These are phyloP conservation scores for Gnomoniopsis sp. DNA, from an alignment of 2,329 filamentous ascomycete genomes.

Conservation along the genomic window DNA sequence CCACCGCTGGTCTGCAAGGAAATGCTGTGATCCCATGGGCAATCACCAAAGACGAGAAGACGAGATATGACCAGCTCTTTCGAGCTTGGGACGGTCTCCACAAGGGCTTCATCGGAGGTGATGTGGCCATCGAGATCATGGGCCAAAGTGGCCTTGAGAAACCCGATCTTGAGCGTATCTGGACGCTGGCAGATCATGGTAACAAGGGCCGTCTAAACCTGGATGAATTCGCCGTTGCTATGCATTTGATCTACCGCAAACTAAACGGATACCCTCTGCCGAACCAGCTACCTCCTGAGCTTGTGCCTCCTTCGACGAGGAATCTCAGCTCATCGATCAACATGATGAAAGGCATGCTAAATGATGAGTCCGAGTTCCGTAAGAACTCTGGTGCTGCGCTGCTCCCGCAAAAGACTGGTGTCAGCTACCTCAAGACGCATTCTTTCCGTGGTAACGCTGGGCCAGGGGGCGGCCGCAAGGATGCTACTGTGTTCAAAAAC, in stretches of 20 bases:
- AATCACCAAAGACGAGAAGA: constrained; percentile 98
- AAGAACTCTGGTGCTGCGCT: constrained; percentile 88
- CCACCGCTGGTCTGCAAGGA: constrained; percentile 80
- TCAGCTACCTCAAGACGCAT: constrained; percentile 94
- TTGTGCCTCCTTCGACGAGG: constrained; percentile 89
- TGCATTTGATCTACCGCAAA: constrained; percentile 98
- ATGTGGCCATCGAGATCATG: constrained; percentile 94
- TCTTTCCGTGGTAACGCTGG: constrained; percentile 71
- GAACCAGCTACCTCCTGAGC: constrained; percentile 80
- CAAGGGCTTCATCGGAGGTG: constrained; percentile 88
- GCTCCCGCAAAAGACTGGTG: constrained; percentile 93
- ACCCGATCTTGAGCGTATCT: constrained; percentile 83
- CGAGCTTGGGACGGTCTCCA: constrained; percentile 93
- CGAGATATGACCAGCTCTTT: constrained; percentile 91
- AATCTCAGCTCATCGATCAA: constrained; percentile 93
- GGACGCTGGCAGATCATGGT: constrained; percentile 90
- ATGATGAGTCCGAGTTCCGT: constrained; percentile 82
- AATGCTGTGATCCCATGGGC: constrained; percentile 98
- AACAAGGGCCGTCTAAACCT: constrained; percentile 93
- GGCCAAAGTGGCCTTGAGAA: constrained; percentile 93
- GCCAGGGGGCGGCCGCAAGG: constrained; percentile 67
- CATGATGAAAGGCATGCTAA: constrained; percentile 84
- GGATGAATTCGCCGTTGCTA: constrained; percentile 96
- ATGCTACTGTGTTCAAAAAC: constrained; percentile 95
- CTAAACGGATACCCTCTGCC: constrained; percentile 94